phyloP scores from a whole-genome alignment of 2,329 filamentous ascomycete species.

The Aspergillus jensenii region DNA sequence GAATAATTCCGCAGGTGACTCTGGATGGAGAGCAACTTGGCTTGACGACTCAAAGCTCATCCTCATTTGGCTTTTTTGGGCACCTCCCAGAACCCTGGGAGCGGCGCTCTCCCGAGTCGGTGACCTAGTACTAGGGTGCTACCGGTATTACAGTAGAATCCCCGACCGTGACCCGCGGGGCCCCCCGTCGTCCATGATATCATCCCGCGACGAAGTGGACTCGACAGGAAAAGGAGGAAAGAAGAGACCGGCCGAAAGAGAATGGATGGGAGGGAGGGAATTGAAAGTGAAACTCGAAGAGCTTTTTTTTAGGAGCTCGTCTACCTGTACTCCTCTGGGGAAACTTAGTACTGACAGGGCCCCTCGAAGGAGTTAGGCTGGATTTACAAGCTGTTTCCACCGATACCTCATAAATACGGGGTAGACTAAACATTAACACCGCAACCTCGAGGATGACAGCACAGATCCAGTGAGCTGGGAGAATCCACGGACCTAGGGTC shows the following conservation, averaged over 20 bases:
- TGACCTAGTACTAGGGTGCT: neutral
- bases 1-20: neutral
- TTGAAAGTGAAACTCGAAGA: neutral
- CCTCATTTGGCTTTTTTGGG: neutral
- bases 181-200: constrained; percentile 3
- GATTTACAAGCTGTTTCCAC: neutral
- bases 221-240: neutral
- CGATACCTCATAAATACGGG: neutral
- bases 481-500: neutral
- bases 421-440: neutral
- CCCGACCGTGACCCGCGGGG: neutral
- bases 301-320: neutral
- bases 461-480: neutral
- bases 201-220: neutral
- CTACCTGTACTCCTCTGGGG: constrained; percentile 9
- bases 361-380: neutral
- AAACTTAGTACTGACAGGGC: neutral
- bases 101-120: neutral
- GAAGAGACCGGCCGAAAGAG: neutral
- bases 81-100: neutral
- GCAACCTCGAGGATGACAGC: too few species aligned
- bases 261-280: too few species aligned
- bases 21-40: neutral
- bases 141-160: neutral
- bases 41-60: neutral